Base-by-base conservation (phyloP, 306 rosid species). In the Bauhinia variegata region DNA sequence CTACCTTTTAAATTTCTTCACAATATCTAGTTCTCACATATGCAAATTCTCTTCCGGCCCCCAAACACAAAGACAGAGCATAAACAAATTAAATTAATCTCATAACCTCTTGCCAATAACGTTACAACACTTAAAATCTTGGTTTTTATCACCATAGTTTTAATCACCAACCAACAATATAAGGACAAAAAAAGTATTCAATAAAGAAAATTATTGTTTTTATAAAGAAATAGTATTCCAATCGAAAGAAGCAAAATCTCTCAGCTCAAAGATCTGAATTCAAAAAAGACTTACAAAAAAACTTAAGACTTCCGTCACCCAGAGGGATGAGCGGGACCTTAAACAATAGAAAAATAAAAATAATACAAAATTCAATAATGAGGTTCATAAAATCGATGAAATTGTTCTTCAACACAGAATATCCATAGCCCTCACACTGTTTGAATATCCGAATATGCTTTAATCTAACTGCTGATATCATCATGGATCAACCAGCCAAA, bases 361-460 rank as follows among this genome's bases (percentile, higher is more conserved):
- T 11, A 76, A 69, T 69, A 73, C 60, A 57, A 14, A 48, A 70
- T 58, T 65, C 70, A 54, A n/a, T 65, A 71, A 58, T 61, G 5
- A 6, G 68, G 51, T 18, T n/a, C 71, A 57, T 57, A 37, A 67
- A 80, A 23, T n/a, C n/a, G n/a, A 67, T 50, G 54, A 11, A 63
- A 42, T 66, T 34, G 31, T 47, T 48, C 17, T 42, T 50, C 5
- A 5, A 57, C 50, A 18, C 72, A 80, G 68, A 65, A 76, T 33
- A 9, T 23, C 63, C 61, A 75, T 71, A 64, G 48, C 39, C 55
- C n/a, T 74, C 54, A 7, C 13, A 37, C 2, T 23, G 2, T 2
- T 7, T 13, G 77, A n/a, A 76, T 81, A 81, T 74, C 49, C 75
- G 82, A 79, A 83, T 86, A 84, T 84, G 77, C 87, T 47, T 23